Percentiles rank a stretch among this genome's conserved stretches.
Conservation (phyloP, 768 basidiomycete species). For the Amanita rimosa region DNA sequence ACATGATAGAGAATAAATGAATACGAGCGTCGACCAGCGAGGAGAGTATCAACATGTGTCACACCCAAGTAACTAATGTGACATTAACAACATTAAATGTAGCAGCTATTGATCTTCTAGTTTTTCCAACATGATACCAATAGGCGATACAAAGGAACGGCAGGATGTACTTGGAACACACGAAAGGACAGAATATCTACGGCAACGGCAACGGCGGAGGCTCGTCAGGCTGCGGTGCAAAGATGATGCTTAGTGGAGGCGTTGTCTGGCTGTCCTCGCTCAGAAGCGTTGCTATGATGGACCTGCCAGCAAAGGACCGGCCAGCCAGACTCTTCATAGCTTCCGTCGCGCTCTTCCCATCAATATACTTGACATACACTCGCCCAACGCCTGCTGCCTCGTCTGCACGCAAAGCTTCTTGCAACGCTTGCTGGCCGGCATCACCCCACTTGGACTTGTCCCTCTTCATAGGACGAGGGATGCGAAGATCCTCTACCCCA, state of each 20-base stretch:
- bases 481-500: conserved; percentile 70
- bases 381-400: conserved; percentile 91
- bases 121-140: too few species aligned
- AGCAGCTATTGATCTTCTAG: too few species aligned
- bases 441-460: conserved; percentile 78
- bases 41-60: background rate
- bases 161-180: too few species aligned
- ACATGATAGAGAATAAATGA: background rate
- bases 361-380: conserved; percentile 84
- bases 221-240: conserved; percentile 75
- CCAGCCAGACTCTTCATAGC: conserved; percentile 88
- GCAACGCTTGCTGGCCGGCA: conserved; percentile 42
- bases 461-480: conserved; percentile 83
- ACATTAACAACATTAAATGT: too few species aligned
- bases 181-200: background rate
- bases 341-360: conserved; percentile 45
- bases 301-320: conserved; percentile 75
- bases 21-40: conserved; percentile 5
- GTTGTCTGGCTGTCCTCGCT: conserved; percentile 80
- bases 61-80: too few species aligned
- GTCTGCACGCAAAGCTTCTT: conserved; percentile 64
- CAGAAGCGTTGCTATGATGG: conserved; percentile 77
- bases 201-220: conserved; percentile 53
- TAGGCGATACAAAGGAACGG: too few species aligned
- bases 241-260: conserved; percentile 71